A percentile compares a stretch with the other conserved stretches of the same genome.
These are phyloP conservation scores for Russula dissimulans DNA, from an alignment of 768 basidiomycete genomes.

Conservation along the genomic window DNA sequence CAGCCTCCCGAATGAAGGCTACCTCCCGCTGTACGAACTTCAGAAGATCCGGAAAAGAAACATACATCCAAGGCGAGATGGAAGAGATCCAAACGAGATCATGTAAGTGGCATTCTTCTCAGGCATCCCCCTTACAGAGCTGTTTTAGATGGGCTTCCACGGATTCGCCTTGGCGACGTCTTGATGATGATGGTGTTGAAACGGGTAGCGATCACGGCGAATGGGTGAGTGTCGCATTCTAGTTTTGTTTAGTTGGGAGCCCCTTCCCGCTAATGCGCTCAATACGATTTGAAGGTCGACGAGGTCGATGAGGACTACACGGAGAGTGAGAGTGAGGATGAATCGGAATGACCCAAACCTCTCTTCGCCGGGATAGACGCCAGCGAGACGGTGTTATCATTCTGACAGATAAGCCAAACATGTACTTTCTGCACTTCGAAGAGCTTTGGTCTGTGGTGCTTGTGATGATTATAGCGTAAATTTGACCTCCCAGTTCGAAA, in stretches of 20 bases:
- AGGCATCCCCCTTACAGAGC: background rate
- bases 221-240: background rate
- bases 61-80: conserved; percentile 5
- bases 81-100: conserved; percentile 4
- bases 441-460: no score
- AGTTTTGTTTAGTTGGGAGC: background rate
- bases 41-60: conserved; percentile 1
- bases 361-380: background rate
- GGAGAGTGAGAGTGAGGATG: background rate
- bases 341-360: background rate
- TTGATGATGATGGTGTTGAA: conserved; percentile 8
- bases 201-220: background rate
- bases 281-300: background rate
- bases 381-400: background rate
- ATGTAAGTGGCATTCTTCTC: background rate
- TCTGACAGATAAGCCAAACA: background rate
- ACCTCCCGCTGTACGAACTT: conserved; percentile 7
- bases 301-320: background rate
- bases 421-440: background rate
- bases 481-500: no score
- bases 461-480: no score
- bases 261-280: background rate
- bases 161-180: conserved; percentile 3
- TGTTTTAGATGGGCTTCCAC: conserved; percentile 3
- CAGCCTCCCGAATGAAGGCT: conserved; percentile 3